Base-by-base conservation (phyloP, 805 yeast genomes). In the Grigorovia jiainica region DNA sequence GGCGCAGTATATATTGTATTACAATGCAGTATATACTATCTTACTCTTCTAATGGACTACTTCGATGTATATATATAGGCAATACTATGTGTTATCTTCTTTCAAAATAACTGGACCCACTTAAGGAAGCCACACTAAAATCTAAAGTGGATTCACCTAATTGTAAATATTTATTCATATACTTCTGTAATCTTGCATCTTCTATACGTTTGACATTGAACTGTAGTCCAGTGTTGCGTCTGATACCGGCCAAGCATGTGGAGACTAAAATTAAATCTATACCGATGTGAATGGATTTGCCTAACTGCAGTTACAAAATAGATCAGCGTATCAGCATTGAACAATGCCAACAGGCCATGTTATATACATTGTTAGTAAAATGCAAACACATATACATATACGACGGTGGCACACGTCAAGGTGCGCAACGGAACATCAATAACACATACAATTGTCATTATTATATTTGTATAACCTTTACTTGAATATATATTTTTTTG, bases 131-230 rank as follows among this genome's bases (percentile, higher is more conserved):
- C 9, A 82, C 80, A 17, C 82, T 67, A 42, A 76, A 73, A 55
- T 87, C 95, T 49, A 81, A 78, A 2, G 82, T 65, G 61, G 78
- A 77, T 55, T 92, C 98, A n/a, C 98, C 98, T 23, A 80, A 57
- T 40, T 78, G 82, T 47, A 92, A 70, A 58, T 89, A 92, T 56
- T 77, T 80, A 29, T 66, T 64, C 5, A 80, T 67, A 51, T 78
- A 78, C 31, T 67, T 64, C 48, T 70, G 71, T 5, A 74, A 61
- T 7, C 73, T 73, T 16, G 66, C 63, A 42, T 70, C 68, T 10
- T 64, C 62, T n/a, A 78, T 53, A 1, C 61, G 36, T 10, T 73
- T 75, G 10, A 75, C 48, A 52, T 81, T 74, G 29, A 80, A 78
- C 1, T 76, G 72, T 21, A 82, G 63, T 0, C 92, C 90, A 1